Evolutionary conservation across 2,329 filamentous ascomycete species (phyloP).

Genomic region (Diaporthe citriasiana): DNA sequence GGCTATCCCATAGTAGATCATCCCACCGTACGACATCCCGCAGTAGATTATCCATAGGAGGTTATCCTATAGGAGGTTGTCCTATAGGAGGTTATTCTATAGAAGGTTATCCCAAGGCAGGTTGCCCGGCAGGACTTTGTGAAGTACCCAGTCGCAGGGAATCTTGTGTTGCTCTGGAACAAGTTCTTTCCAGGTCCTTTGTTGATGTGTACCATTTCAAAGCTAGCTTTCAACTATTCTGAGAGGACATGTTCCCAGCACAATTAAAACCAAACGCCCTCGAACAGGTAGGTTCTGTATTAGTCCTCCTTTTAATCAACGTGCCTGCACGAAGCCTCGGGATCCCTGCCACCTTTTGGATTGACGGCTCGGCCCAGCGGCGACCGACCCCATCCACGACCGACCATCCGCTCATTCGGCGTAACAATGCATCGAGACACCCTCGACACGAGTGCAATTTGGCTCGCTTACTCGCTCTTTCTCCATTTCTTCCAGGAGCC

Average conservation of each 20-base stretch:
- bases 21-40: background rate
- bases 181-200: background rate
- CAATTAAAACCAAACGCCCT: background rate
- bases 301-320: background rate
- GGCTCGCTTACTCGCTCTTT: conserved; percentile 26
- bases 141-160: no score
- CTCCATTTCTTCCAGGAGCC: conserved; percentile 11
- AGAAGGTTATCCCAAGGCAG: background rate
- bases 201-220: background rate
- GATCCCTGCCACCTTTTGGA: background rate
- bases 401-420: conserved; percentile 20
- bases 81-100: background rate
- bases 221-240: background rate
- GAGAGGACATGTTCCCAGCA: background rate
- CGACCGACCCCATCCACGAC: conserved; percentile 6
- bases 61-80: background rate
- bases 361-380: conserved; percentile 27
- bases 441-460: background rate
- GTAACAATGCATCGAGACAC: conserved; percentile 27
- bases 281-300: background rate
- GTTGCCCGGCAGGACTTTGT: background rate
- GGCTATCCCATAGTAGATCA: background rate
- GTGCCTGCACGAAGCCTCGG: background rate
- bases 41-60: background rate
- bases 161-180: no score